These are phyloP conservation scores for Asterophora lycoperdoides DNA, from an alignment of 768 basidiomycete species.

Conservation along the genomic window DNA sequence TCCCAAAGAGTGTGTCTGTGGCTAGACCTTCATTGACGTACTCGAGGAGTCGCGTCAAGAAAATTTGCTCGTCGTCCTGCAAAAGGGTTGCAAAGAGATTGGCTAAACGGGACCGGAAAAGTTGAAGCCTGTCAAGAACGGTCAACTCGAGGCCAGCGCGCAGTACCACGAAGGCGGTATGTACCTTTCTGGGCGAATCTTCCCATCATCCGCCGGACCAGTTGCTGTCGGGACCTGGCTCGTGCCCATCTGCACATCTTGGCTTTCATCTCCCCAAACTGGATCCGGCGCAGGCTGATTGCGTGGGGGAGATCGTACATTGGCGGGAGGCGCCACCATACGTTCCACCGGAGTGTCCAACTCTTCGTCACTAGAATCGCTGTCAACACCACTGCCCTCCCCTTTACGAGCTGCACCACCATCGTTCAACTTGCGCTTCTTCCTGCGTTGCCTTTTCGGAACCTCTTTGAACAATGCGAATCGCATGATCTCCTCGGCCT, in stretches of 20 bases:
- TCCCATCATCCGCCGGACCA: slow-evolving; percentile 36
- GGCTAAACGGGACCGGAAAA: slow-evolving; percentile 80
- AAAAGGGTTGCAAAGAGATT: slow-evolving; percentile 61
- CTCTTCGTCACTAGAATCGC: slow-evolving; percentile 47
- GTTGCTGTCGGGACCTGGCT: slow-evolving; percentile 36
- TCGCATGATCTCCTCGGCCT: slow-evolving; percentile 92
- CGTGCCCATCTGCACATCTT: slow-evolving; percentile 59
- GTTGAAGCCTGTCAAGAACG: slow-evolving; percentile 48
- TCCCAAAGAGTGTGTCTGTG: slow-evolving; percentile 69
- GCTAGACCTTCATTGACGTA: slow-evolving; percentile 74
- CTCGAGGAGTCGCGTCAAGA: slow-evolving; percentile 64
- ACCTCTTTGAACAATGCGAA: slow-evolving; percentile 99
- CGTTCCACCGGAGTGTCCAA: slow-evolving; percentile 37
- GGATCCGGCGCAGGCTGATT: slow-evolving; percentile 44
- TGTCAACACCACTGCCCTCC: slow-evolving; percentile 52
- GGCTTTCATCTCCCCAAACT: slow-evolving; percentile 64
- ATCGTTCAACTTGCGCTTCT: slow-evolving; percentile 83
- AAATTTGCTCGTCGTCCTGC: slow-evolving; percentile 75
- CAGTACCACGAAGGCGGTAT: slow-evolving; percentile 20
- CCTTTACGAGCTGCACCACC: slow-evolving; percentile 51
- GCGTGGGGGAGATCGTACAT: slow-evolving; percentile 18
- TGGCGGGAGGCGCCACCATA: slow-evolving; percentile 44
- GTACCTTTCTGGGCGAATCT: slow-evolving; percentile 56
- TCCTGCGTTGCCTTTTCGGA: slow-evolving; percentile 71
- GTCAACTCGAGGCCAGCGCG: slow-evolving; percentile 6